Evolutionary conservation across 306 rosid species (phyloP).

Genomic region (Medicago arabica): DNA sequence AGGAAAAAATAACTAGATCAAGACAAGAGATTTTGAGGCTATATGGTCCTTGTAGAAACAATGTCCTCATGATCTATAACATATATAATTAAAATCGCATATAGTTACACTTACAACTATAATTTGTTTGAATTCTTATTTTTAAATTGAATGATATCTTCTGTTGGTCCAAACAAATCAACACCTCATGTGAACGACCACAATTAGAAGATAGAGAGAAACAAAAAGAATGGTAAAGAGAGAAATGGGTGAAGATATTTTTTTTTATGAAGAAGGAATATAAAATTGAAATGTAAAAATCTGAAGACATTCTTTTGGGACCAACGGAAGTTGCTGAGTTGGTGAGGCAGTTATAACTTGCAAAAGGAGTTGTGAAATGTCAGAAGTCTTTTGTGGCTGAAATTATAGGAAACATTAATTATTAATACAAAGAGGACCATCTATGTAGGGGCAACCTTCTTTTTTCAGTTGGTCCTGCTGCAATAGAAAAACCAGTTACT

Average conservation of each 20-base stretch:
- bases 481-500: conserved; percentile 29
- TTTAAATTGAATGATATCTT: conserved; percentile 29
- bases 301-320: conserved; percentile 39
- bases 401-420: conserved; percentile 40
- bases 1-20: neutral
- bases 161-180: conserved; percentile 42
- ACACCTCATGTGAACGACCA: conserved; percentile 23
- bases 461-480: conserved; percentile 40
- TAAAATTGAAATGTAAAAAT: conserved; percentile 6
- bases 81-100: conserved; percentile 1
- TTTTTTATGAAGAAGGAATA: conserved; percentile 28
- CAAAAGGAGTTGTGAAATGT: conserved; percentile 41
- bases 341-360: conserved; percentile 42
- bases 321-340: conserved; percentile 36
- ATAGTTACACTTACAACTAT: conserved; percentile 32
- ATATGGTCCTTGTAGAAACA: conserved; percentile 17
- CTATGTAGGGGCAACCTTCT: conserved; percentile 33
- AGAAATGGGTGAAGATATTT: conserved; percentile 40
- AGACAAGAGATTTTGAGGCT: conserved; percentile 35
- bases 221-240: conserved; percentile 25
- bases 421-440: conserved; percentile 51
- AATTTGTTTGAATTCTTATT: conserved; percentile 27
- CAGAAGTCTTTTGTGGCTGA: conserved; percentile 52
- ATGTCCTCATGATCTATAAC: conserved; percentile 30
- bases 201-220: neutral